Percentiles rank a stretch among this genome's conserved stretches.
Evolutionary conservation across 441 rosid genomes (phyloP).

Genomic region (Erodium trifolium): DNA sequence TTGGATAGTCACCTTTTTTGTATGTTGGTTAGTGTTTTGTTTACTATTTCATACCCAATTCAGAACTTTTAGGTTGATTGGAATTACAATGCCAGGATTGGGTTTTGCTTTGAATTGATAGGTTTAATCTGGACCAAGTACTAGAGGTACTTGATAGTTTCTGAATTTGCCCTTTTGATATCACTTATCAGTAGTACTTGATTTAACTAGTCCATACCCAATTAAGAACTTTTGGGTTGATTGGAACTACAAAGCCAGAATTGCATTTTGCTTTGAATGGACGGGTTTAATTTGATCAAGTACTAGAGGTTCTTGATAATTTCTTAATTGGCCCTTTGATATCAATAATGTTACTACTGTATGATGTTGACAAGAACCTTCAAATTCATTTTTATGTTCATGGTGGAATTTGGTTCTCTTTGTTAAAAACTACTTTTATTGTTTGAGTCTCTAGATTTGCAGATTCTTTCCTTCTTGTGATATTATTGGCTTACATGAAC

Average conservation of each 20-base stretch:
- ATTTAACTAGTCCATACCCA: no score
- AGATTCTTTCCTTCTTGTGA: not conserved
- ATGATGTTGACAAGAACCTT: not conserved
- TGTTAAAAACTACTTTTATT: not conserved
- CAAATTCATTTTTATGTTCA: not conserved
- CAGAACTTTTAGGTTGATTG: no score
- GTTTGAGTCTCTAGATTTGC: slow-evolving; percentile 11
- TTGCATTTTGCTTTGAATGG: not conserved
- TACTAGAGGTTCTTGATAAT: not conserved
- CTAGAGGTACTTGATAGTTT: no score
- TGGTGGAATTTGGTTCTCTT: not conserved
- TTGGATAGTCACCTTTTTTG: no score
- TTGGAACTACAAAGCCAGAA: not conserved
- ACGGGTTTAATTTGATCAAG: not conserved
- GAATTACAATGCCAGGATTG: no score
- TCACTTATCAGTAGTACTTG: no score
- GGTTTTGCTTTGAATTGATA: no score
- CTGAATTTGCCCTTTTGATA: no score
- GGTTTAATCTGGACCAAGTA: no score
- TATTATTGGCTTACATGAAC: not conserved
- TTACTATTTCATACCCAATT: no score
- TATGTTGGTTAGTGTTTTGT: no score
- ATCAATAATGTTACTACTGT: slow-evolving; percentile 19
- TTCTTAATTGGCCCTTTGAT: not conserved
- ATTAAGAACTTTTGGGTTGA: no score